phyloP scores from a whole-genome alignment of 306 rosid genomes.

The Oemleria cerasiformis region DNA sequence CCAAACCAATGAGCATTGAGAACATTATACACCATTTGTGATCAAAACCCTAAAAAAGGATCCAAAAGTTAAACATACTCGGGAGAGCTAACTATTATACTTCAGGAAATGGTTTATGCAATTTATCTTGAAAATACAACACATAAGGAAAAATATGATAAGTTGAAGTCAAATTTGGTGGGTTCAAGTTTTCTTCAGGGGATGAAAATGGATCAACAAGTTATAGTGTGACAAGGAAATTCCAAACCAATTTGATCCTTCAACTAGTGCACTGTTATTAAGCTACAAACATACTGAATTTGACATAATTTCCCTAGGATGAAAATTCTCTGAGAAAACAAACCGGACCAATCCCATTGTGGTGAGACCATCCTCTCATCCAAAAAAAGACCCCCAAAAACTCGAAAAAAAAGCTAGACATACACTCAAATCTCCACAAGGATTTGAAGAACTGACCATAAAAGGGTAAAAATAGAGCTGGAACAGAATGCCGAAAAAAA shows the following conservation, averaged over 20 bases:
- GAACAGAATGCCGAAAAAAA: neutral
- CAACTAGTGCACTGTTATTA: slow-evolving; percentile 1
- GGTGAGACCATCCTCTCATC: slow-evolving; percentile 2
- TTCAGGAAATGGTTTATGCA: too few relatives aligned
- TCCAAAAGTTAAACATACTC: too few relatives aligned
- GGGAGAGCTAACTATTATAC: too few relatives aligned
- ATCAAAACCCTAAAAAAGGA: too few relatives aligned
- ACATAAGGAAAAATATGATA: neutral
- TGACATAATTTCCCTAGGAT: neutral
- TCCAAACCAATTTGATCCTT: neutral
- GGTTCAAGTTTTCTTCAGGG: neutral
- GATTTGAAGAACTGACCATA: slow-evolving; percentile 2
- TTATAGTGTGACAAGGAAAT: neutral
- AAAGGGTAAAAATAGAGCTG: slow-evolving; percentile 4
- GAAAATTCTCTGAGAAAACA: neutral
- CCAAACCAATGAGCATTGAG: too few relatives aligned
- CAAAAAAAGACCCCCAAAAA: slow-evolving; percentile 11
- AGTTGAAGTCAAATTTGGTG: too few relatives aligned
- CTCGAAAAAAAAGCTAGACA: neutral
- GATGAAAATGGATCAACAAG: neutral
- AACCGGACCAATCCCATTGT: neutral
- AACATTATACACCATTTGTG: too few relatives aligned
- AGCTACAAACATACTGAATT: neutral
- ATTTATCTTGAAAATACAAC: neutral
- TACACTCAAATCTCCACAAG: slow-evolving; percentile 19